These are phyloP conservation scores for Asterophora parasitica DNA, from an alignment of 768 basidiomycete genomes.

Conservation along the genomic window DNA sequence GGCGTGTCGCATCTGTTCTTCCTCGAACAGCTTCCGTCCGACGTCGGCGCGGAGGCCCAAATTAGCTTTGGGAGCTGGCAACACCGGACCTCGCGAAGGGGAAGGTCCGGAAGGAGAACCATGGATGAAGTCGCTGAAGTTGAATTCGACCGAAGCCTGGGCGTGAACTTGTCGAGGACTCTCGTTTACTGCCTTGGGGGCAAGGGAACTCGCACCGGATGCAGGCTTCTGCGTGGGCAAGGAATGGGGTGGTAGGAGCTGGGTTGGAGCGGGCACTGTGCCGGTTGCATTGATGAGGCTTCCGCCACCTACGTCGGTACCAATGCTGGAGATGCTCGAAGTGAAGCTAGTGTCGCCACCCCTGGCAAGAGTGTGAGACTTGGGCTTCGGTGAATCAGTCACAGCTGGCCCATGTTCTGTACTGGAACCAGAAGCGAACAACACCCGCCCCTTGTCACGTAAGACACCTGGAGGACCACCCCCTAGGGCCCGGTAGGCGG, in stretches of 20 bases:
- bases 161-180: slow-evolving; percentile 34
- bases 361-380: slow-evolving; percentile 15
- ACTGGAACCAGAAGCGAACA: slow-evolving; percentile 47
- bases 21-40: slow-evolving; percentile 66
- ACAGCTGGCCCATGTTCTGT: slow-evolving; percentile 3
- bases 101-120: slow-evolving; percentile 49
- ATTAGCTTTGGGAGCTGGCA: slow-evolving; percentile 34
- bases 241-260: slow-evolving; percentile 29
- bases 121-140: slow-evolving; percentile 69
- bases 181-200: slow-evolving; percentile 18
- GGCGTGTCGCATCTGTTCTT: slow-evolving; percentile 52
- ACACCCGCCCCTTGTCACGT: slow-evolving; percentile 61
- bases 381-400: slow-evolving; percentile 7
- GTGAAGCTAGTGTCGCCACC: slow-evolving; percentile 36
- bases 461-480: slow-evolving; percentile 41
- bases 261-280: slow-evolving; percentile 13
- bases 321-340: slow-evolving; percentile 36
- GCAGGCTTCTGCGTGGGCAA: slow-evolving; percentile 22
- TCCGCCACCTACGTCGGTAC: slow-evolving; percentile 22
- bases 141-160: slow-evolving; percentile 42
- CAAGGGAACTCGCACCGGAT: slow-evolving; percentile 16
- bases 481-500: slow-evolving; percentile 51
- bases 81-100: slow-evolving; percentile 34
- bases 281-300: slow-evolving; percentile 3
- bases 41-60: slow-evolving; percentile 57